These are phyloP conservation scores for Venturia effusa DNA, from an alignment of 2,329 filamentous ascomycete species.

Conservation along the genomic window DNA sequence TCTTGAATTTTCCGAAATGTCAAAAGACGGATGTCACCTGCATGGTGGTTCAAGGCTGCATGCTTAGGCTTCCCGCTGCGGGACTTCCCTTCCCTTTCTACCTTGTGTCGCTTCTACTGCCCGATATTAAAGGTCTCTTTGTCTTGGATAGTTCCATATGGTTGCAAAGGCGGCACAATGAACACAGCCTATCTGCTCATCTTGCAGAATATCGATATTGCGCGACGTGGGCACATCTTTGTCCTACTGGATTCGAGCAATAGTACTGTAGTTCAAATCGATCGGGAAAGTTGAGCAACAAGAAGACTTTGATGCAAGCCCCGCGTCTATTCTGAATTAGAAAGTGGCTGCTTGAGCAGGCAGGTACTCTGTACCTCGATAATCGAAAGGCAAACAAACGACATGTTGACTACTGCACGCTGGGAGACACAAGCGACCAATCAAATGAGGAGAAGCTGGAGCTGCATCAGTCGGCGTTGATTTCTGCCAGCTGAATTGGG, in stretches of 20 bases:
- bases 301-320: no score
- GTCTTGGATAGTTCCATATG: no score
- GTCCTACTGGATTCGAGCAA: background rate
- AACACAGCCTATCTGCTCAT: background rate
- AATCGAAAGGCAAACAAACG: background rate
- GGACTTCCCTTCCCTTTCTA: background rate
- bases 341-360: background rate
- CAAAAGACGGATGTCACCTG: background rate
- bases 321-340: background rate
- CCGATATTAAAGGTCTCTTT: background rate
- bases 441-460: background rate
- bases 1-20: background rate
- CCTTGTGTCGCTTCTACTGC: background rate
- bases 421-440: background rate
- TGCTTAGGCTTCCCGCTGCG: background rate
- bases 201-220: background rate
- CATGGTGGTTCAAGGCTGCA: background rate
- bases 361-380: background rate
- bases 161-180: background rate
- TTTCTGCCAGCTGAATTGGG: background rate
- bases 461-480: background rate
- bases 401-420: background rate
- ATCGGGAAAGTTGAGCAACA: background rate
- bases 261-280: background rate
- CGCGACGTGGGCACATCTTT: background rate